These are phyloP conservation scores for Aaosphaeria pasadenensis DNA, from an alignment of 2,329 filamentous ascomycete species.

Conservation along the genomic window DNA sequence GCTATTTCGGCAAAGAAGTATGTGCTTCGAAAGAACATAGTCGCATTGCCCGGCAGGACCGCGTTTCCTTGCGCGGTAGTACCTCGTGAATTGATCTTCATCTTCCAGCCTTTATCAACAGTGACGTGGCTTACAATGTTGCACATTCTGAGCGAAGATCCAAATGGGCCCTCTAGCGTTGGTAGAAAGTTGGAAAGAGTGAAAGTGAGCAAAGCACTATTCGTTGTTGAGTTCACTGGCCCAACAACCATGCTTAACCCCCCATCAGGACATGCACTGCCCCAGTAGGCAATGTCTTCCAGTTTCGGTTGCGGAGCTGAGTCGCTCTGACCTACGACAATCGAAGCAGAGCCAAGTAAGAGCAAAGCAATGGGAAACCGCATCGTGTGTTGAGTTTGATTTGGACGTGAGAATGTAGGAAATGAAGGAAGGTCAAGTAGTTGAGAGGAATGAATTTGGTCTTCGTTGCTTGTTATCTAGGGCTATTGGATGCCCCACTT, in stretches of 20 bases:
- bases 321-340: neutral
- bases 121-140: slow-evolving; percentile 3
- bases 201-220: slow-evolving; percentile 6
- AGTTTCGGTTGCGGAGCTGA: slow-evolving; percentile 3
- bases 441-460: neutral
- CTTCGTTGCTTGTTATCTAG: neutral
- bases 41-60: slow-evolving; percentile 5
- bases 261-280: slow-evolving; percentile 9
- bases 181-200: slow-evolving; percentile 10
- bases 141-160: slow-evolving; percentile 12
- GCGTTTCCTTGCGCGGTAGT: slow-evolving; percentile 7
- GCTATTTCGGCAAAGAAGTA: slow-evolving; percentile 4
- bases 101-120: slow-evolving; percentile 6
- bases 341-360: slow-evolving; percentile 1
- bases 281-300: slow-evolving; percentile 8
- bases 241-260: slow-evolving; percentile 7
- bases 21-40: slow-evolving; percentile 7
- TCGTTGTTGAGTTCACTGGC: slow-evolving; percentile 4
- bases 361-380: slow-evolving; percentile 1
- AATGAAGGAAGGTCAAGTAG: neutral
- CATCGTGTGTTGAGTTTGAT: slow-evolving; percentile 6
- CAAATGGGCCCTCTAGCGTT: slow-evolving; percentile 7
- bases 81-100: slow-evolving; percentile 6
- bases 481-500: slow-evolving; percentile 6
- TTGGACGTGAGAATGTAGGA: neutral